These are phyloP conservation scores for Beta corolliflora DNA, from an alignment of 179 eudicot species.

Conservation along the genomic window DNA sequence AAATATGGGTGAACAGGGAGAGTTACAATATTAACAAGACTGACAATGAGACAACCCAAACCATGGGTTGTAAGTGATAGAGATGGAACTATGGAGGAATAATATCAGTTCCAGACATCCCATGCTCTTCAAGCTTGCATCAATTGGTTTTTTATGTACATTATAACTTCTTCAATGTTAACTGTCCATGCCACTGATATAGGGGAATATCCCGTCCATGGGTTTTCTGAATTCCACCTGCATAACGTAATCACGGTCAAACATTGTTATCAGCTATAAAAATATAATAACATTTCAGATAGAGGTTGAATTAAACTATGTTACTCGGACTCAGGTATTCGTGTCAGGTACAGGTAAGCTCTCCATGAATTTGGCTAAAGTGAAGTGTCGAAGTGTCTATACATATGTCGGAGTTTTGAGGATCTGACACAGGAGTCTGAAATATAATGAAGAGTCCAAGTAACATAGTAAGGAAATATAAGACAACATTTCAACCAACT, in stretches of 20 bases:
- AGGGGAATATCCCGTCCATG: constrained; percentile 83
- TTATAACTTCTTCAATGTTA: constrained; percentile 59
- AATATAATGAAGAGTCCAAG: not conserved
- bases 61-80: not conserved
- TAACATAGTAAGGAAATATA: not conserved
- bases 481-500: constrained; percentile 34
- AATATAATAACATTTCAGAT: not conserved
- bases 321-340: no score
- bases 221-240: constrained; percentile 90
- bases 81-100: not conserved
- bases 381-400: no score
- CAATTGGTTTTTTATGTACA: constrained; percentile 58
- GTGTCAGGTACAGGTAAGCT: no score
- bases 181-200: constrained; percentile 93
- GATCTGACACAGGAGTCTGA: no score
- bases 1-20: not conserved
- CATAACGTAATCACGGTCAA: constrained; percentile 2
- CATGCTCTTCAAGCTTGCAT: constrained; percentile 54
- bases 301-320: not conserved
- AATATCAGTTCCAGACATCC: not conserved
- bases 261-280: not conserved
- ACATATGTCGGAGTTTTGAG: no score
- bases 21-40: constrained; percentile 18
- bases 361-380: no score
- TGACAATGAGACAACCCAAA: not conserved